These are phyloP conservation scores for Trichoderma arundinaceum DNA, from an alignment of 2,329 filamentous ascomycete species.

Conservation along the genomic window DNA sequence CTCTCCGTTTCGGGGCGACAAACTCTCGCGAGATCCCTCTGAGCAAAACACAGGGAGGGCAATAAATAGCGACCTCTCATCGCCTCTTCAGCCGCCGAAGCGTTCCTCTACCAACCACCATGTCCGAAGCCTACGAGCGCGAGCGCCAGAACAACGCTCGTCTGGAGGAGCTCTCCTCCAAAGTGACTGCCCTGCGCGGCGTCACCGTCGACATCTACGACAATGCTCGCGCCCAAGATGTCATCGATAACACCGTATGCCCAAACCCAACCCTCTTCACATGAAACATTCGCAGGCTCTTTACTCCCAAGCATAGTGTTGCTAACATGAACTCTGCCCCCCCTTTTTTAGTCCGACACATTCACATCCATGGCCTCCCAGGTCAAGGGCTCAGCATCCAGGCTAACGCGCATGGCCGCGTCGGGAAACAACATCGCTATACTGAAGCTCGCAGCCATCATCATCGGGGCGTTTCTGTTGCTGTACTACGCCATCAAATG, in stretches of 20 bases:
- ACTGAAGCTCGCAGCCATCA: slow-evolving; percentile 84
- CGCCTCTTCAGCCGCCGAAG: not conserved
- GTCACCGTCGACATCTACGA: slow-evolving; percentile 99
- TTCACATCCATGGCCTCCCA: slow-evolving; percentile 86
- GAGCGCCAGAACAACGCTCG: slow-evolving; percentile 93
- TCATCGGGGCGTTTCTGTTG: slow-evolving; percentile 73
- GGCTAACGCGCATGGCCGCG: slow-evolving; percentile 87
- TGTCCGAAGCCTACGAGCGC: slow-evolving; percentile 80
- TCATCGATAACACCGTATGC: slow-evolving; percentile 84
- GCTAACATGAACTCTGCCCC: not conserved
- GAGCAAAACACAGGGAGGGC: not conserved
- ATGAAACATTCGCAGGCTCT: not conserved
- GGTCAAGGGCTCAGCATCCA: slow-evolving; percentile 80
- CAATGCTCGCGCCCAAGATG: slow-evolving; percentile 83
- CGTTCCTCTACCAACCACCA: slow-evolving; percentile 42
- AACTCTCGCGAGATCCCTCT: no score
- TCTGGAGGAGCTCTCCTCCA: slow-evolving; percentile 86
- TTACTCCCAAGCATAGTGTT: not conserved
- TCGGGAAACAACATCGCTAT: slow-evolving; percentile 90
- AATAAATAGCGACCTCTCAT: not conserved
- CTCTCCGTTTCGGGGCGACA: no score
- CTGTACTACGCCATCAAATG: slow-evolving; percentile 75
- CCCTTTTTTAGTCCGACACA: slow-evolving; percentile 73
- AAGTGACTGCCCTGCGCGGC: slow-evolving; percentile 88
- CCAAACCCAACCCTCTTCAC: not conserved